These are phyloP conservation scores for Microbotryum lychnidis-dioicae DNA, from an alignment of 1,284 basidiomycete species.

Conservation along the genomic window DNA sequence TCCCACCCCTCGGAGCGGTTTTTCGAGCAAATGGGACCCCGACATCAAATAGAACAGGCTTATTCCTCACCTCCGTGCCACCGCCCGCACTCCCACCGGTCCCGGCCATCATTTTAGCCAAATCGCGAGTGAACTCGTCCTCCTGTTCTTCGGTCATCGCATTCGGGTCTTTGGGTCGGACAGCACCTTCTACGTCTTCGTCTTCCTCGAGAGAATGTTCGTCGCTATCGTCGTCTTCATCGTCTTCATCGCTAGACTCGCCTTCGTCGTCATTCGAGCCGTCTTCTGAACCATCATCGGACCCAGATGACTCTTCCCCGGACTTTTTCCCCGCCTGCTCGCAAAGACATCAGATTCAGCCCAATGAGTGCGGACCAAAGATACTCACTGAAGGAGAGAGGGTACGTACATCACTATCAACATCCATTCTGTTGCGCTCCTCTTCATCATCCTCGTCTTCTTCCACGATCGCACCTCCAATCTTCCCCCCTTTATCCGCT, in stretches of 20 bases:
- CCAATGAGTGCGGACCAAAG: too few species aligned
- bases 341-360: too few species aligned
- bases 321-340: too few species aligned
- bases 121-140: conserved; percentile 86
- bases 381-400: too few species aligned
- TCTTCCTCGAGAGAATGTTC: conserved; percentile 52
- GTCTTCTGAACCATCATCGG: conserved; percentile 1
- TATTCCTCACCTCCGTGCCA: conserved; percentile 65
- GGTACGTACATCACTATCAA: not conserved
- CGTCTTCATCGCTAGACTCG: conserved; percentile 47
- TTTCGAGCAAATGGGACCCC: conserved; percentile 25
- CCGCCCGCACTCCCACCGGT: conserved; percentile 38
- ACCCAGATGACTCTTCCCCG: too few species aligned
- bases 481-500: not conserved
- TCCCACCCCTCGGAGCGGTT: conserved; percentile 52
- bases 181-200: conserved; percentile 51
- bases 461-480: not conserved
- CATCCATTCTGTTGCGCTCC: not conserved
- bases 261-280: conserved; percentile 31
- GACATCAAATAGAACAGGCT: conserved; percentile 27
- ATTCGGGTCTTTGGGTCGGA: conserved; percentile 41
- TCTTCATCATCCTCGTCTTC: conserved; percentile 17
- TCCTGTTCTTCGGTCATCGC: conserved; percentile 64
- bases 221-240: conserved; percentile 46
- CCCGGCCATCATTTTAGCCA: conserved; percentile 89